Conservation (phyloP, 768 basidiomycete species). For the Jaapia argillacea region DNA sequence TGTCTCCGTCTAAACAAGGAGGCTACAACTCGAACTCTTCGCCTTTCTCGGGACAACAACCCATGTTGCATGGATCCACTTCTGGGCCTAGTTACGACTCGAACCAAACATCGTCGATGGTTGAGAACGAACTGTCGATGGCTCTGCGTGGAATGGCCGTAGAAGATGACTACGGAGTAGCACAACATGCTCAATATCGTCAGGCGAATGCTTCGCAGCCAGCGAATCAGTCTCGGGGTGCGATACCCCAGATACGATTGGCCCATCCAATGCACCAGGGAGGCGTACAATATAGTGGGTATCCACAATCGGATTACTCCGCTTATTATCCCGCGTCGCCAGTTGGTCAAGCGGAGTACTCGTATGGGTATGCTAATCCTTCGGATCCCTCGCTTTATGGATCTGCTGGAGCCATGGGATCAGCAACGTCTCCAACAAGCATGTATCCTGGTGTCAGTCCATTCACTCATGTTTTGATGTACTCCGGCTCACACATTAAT, state of each 20-base stretch:
- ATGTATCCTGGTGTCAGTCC: slow-evolving; percentile 35
- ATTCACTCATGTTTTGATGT: neutral
- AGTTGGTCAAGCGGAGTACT: slow-evolving; percentile 45
- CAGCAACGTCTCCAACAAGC: slow-evolving; percentile 28
- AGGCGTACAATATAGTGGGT: slow-evolving; percentile 37
- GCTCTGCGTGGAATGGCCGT: slow-evolving; percentile 54
- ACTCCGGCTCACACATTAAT: neutral
- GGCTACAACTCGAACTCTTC: slow-evolving; percentile 22
- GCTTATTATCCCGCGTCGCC: slow-evolving; percentile 46
- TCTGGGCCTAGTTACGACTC: slow-evolving; percentile 24
- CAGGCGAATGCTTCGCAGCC: neutral
- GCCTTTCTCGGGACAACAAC: slow-evolving; percentile 20
- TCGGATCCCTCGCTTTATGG: slow-evolving; percentile 43
- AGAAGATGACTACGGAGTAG: slow-evolving; percentile 37
- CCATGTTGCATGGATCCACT: slow-evolving; percentile 8
- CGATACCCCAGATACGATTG: slow-evolving; percentile 11
- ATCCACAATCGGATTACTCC: slow-evolving; percentile 47
- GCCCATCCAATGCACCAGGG: slow-evolving; percentile 27
- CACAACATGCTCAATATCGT: slow-evolving; percentile 13
- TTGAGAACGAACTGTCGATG: slow-evolving; percentile 44
- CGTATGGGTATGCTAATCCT: slow-evolving; percentile 42
- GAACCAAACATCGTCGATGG: slow-evolving; percentile 26
- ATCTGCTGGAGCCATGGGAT: slow-evolving; percentile 33
- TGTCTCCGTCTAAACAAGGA: slow-evolving; percentile 32
- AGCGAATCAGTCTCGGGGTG: neutral